These are phyloP conservation scores for Dacryopinax primogenitus DNA, from an alignment of 768 basidiomycete species.

Conservation along the genomic window DNA sequence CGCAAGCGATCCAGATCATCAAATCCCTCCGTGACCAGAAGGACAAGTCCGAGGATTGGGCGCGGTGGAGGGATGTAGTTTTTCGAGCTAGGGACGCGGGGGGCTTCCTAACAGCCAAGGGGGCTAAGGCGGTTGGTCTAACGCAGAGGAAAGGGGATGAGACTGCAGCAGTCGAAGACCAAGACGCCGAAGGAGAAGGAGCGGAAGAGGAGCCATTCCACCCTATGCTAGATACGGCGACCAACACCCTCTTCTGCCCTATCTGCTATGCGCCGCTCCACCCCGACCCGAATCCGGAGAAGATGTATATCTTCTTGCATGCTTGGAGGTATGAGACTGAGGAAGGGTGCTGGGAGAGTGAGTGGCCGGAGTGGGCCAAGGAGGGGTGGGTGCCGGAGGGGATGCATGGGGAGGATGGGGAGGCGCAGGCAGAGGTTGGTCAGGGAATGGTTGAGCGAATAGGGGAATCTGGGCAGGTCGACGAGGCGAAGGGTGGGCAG, in stretches of 20 bases:
- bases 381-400: constrained; percentile 16
- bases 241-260: constrained; percentile 48
- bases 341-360: constrained; percentile 71
- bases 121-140: constrained; percentile 28
- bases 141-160: constrained; percentile 2
- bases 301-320: constrained; percentile 90
- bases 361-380: constrained; percentile 77
- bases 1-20: constrained; percentile 66
- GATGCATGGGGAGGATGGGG: neutral
- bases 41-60: constrained; percentile 83
- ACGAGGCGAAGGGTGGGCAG: too few species aligned
- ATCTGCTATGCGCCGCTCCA: constrained; percentile 89
- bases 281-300: constrained; percentile 85
- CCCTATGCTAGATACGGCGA: neutral
- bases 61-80: constrained; percentile 74
- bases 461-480: neutral
- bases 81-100: constrained; percentile 62
- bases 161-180: neutral
- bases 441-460: neutral
- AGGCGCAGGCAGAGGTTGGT: too few species aligned
- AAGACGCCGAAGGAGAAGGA: neutral
- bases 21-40: constrained; percentile 70
- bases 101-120: constrained; percentile 24
- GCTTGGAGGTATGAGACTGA: constrained; percentile 73
- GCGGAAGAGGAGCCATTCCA: constrained; percentile 6